Evolutionary conservation across 257 asterid species (phyloP), one percentile per base, ranked within the genome.

Genomic region (Gardenia jasminoides): DNA sequence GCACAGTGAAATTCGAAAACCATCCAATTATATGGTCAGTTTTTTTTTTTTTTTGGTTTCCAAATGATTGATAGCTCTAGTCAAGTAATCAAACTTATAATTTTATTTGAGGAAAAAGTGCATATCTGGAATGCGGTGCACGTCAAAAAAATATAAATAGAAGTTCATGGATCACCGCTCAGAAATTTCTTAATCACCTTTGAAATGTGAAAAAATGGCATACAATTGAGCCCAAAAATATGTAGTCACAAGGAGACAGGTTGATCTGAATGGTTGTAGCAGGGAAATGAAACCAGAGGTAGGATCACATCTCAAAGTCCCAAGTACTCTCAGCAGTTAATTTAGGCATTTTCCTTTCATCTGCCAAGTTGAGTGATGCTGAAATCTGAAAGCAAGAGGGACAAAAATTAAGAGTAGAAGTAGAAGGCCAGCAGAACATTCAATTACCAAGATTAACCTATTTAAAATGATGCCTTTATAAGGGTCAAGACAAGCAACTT

Each of bases 261-360:
- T 83, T 20, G 41, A 83, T 72, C 78, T 48, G 52, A 77, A 65
- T 22, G 80, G 66, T n/a, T 76, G 89, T 56, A 22, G 74, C 79
- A 67, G 74, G 44, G 26, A 31, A 44, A 6, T 20, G 78, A 76
- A 28, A 26, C 4, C 67, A 52, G 28, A 36, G 72, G 26, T 79
- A 68, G 75, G 67, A 85, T 94, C 90, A 93, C 91, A 94, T 80
- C 79, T 87, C 98, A 16, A 90, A 87, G 77, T 93, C 94, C 98
- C 96, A 94, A 66, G 86, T 80, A 10, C 91, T 90, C 88, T 94
- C 98, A 1, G 99, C 99, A 67, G 84, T 80, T 85, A 94, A 48
- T 80, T 90, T 93, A 0, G 99, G 94, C 39, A 65, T 80, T 82
- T 89, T 92, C 15, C 15, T 76, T 65, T 94, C 97, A 67, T 93